These are phyloP conservation scores for Lasiosphaeriaceae sp. DNA, from an alignment of 495 filamentous ascomycete genomes.

Conservation along the genomic window DNA sequence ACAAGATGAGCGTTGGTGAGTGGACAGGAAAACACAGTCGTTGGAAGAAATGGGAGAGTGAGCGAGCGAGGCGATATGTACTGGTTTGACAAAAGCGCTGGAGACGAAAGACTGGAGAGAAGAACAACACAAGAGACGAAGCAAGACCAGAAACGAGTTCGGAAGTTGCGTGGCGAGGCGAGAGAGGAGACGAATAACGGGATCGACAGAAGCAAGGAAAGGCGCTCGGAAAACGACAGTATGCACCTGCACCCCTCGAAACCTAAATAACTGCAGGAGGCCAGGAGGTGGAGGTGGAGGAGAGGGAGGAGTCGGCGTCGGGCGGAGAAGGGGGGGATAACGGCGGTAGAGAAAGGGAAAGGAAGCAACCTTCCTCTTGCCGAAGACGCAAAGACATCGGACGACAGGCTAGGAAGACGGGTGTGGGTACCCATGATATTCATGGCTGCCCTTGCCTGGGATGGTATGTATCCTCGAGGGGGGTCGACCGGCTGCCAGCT, in stretches of 20 bases:
- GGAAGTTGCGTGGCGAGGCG: neutral
- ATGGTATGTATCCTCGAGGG: slow-evolving; percentile 2
- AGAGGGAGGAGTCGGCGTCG: neutral
- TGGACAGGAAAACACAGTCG: neutral
- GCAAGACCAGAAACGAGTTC: neutral
- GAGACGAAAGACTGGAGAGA: neutral
- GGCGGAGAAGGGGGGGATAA: neutral
- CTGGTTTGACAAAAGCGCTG: neutral
- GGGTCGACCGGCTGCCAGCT: neutral
- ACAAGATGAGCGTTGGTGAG: neutral
- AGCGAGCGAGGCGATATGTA: neutral
- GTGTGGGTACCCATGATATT: neutral
- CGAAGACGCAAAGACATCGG: neutral
- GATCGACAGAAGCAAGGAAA: neutral
- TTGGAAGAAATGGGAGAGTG: neutral
- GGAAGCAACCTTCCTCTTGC: neutral
- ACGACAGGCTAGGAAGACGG: neutral
- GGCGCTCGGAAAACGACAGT: neutral
- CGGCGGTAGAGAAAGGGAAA: slow-evolving; percentile 1
- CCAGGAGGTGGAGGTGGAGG: slow-evolving; percentile 2
- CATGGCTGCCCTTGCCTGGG: neutral
- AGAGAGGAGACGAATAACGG: neutral
- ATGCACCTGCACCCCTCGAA: neutral
- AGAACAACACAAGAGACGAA: neutral
- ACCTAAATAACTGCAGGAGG: slow-evolving; percentile 1